Base-by-base conservation (phyloP, 306 rosid genomes). In the Aeschynomene evenia region DNA sequence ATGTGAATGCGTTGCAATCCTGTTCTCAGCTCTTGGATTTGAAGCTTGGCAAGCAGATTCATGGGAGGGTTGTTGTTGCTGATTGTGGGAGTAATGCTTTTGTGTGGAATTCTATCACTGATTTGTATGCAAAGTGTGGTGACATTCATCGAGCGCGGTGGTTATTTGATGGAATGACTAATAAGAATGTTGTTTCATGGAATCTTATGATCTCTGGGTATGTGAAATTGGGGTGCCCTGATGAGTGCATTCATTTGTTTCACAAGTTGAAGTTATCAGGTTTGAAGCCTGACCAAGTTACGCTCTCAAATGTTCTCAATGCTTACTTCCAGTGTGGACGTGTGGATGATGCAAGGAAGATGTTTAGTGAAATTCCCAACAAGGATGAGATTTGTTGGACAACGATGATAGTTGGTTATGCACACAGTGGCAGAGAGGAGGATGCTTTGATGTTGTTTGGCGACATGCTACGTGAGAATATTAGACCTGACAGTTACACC, bases 1-100 rank as follows among this genome's bases (percentile, higher is more conserved):
- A 76, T 63, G 92, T 86, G 31, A 84, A 85, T 57, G 77, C 84
- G 4, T 79, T 89, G 70, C 87, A 84, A 26, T 89, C 89, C 4
- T 78, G 86, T 69, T 76, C 96, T n/a, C 82, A 49, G 58, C 53
- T 79, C 29, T 57, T 83, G 77, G 82, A 83, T 72, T 55, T 83
- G 8, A 57, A 79, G 59, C 85, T 1, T 53, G 96, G 89, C 49
- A 84, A 65, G 70, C 89, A 89, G 61, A 81, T 89, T 80, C 87
- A 89, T 72, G 88, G 86, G 9, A 71, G 78, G 72, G 75, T 83
- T 42, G 72, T 72, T 58, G 71, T 52, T 57, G 63, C 68, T 51
- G 65, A 72, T 70, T 62, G 66, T 42, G 52, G 29, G 33, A 56
- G 18, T 58, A 83, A 83, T 76, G 48, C 53, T 24, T 79, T 67